Base-by-base conservation (phyloP, 148 eudicot genomes). In the Chenopodium quinoa region DNA sequence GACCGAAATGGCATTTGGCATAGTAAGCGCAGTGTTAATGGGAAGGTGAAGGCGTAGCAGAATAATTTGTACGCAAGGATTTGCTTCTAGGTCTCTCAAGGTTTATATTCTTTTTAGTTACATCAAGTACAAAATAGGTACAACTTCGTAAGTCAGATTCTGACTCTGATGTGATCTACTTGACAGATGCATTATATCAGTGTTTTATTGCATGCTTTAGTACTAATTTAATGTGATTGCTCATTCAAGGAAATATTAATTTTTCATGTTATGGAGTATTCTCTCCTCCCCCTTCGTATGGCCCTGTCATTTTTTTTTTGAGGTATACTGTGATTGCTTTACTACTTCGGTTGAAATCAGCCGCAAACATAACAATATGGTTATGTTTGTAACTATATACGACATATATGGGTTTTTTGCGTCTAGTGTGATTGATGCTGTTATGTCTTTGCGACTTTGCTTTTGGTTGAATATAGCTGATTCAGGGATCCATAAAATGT, bases 41-140 rank as follows among this genome's bases (percentile, higher is more conserved):
- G 95, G 46, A 93, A 95, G 88, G 84, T 91, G 81, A 96, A 93
- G 89, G 91, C 93, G 5, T 93, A 88, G 80, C 77, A 50, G 62
- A 19, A 25, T 19, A 72, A 31, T 32, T 46, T 32, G 78, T 65
- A 52, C 48, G 27, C 47, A 63, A 17, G 58, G n/a, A 48, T 71
- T 70, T 79, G 17, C 47, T 70, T 70, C 77, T 70, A 79, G 40
- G 62, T 82, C 73, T 25, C 37, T 54, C 46, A 65, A 72, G n/a
- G n/a, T 48, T 17, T 11, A 13, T 84, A 64, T 76, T 32, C 17
- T 50, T 40, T 73, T 50, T 80, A 71, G 73, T 48, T 84, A 76
- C 58, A 40, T 77, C 72, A 64, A 76, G 79, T 75, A 48, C 27
- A 71, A 76, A 80, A 76, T 63, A 50, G 34, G 74, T 66, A 74